These are phyloP conservation scores for Candida schatavii DNA, from an alignment of 805 yeast species.

Conservation along the genomic window DNA sequence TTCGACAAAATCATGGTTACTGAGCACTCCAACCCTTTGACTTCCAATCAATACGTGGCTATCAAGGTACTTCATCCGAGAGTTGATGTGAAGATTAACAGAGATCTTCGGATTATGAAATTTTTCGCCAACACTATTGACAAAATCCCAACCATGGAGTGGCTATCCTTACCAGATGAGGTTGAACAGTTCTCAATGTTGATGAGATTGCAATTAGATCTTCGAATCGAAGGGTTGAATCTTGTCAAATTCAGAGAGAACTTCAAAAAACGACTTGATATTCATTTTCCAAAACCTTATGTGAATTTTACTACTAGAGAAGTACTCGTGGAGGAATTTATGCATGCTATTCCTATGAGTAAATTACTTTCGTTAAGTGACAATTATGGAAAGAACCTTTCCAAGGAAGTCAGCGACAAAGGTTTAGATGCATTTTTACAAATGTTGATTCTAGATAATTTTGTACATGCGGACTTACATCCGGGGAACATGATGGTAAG, in stretches of 20 bases:
- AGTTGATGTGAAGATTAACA: slow-evolving; percentile 64
- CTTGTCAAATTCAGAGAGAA: slow-evolving; percentile 67
- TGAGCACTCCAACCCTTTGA: slow-evolving; percentile 27
- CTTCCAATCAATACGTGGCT: slow-evolving; percentile 65
- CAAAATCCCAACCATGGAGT: slow-evolving; percentile 88
- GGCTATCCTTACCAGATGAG: slow-evolving; percentile 94
- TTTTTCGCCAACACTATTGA: slow-evolving; percentile 73
- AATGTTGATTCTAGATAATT: slow-evolving; percentile 90
- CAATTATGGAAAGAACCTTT: slow-evolving; percentile 48
- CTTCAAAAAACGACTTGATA: slow-evolving; percentile 54
- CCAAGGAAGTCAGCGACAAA: slow-evolving; percentile 71
- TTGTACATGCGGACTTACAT: slow-evolving; percentile 94
- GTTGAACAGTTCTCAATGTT: slow-evolving; percentile 82
- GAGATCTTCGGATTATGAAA: slow-evolving; percentile 83
- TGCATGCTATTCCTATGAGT: slow-evolving; percentile 81
- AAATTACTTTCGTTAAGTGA: slow-evolving; percentile 52
- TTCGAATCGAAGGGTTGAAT: slow-evolving; percentile 86
- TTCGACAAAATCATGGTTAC: slow-evolving; percentile 35
- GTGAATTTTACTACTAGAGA: slow-evolving; percentile 60
- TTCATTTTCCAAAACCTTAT: slow-evolving; percentile 80
- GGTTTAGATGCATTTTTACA: slow-evolving; percentile 88
- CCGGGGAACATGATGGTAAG: slow-evolving; percentile 91
- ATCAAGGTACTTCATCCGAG: slow-evolving; percentile 90
- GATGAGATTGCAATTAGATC: slow-evolving; percentile 86
- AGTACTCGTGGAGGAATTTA: slow-evolving; percentile 81